phyloP scores from a whole-genome alignment of 2,329 filamentous ascomycete species.

The Cladophialophora chaetospira region DNA sequence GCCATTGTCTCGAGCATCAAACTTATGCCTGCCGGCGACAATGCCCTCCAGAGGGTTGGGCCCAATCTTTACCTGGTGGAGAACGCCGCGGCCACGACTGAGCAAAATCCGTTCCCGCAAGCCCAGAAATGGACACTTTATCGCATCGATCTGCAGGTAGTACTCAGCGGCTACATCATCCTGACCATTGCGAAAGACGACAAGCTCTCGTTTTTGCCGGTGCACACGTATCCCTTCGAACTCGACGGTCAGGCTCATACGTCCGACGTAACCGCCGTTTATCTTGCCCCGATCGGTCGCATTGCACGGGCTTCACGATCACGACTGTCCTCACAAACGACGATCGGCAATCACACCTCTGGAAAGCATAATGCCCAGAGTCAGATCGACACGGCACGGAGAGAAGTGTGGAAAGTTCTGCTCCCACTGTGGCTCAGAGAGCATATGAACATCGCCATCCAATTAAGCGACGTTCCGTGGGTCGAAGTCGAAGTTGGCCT shows the following conservation, averaged over 20 bases:
- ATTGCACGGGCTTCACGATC: constrained; percentile 11
- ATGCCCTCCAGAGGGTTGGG: constrained; percentile 19
- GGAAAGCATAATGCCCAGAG: not conserved
- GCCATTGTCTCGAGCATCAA: constrained; percentile 32
- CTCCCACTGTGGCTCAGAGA: constrained; percentile 26
- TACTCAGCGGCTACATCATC: constrained; percentile 29
- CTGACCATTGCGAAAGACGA: constrained; percentile 22
- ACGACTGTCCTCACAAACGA: not conserved
- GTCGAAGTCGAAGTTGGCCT: constrained; percentile 27
- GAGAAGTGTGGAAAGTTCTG: constrained; percentile 20
- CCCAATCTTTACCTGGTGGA: constrained; percentile 26
- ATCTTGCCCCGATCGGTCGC: constrained; percentile 23
- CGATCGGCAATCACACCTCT: not conserved
- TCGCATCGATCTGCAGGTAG: constrained; percentile 29
- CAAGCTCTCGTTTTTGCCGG: constrained; percentile 13
- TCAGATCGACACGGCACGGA: constrained; percentile 1
- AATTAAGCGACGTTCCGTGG: constrained; percentile 17
- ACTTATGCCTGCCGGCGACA: constrained; percentile 19
- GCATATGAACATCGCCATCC: constrained; percentile 6
- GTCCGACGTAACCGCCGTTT: constrained; percentile 1
- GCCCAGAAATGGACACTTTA: constrained; percentile 19
- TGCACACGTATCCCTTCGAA: constrained; percentile 1
- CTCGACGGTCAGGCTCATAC: not conserved
- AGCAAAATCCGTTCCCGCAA: constrained; percentile 3
- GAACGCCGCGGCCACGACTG: not conserved